phyloP scores from a whole-genome alignment of 2,329 filamentous ascomycete genomes.

The Fusarium napiforme region DNA sequence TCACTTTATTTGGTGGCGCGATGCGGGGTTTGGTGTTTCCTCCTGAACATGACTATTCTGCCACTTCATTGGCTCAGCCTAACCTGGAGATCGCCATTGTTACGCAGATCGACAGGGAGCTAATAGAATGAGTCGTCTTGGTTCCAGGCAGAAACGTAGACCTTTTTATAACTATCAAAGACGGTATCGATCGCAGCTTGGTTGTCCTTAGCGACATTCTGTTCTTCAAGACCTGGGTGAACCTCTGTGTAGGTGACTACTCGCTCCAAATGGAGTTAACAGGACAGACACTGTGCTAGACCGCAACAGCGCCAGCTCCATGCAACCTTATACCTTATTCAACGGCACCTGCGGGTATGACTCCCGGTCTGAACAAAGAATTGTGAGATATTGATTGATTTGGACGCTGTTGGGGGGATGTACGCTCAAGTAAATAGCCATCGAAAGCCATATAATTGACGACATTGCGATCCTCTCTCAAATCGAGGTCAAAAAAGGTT shows the following conservation, averaged over 20 bases:
- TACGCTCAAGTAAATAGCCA: no score
- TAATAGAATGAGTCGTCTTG: no score
- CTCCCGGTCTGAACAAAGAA: rapidly evolving
- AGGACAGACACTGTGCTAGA: no score
- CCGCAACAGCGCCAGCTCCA: background rate
- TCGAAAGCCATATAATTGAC: background rate
- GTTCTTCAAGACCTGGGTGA: background rate
- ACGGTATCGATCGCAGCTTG: no score
- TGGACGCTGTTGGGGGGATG: no score
- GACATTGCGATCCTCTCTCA: rapidly evolving
- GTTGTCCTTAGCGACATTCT: background rate
- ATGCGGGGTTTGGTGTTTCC: background rate
- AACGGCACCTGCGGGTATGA: rapidly evolving
- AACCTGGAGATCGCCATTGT: background rate
- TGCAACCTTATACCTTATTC: background rate
- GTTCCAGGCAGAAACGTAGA: background rate
- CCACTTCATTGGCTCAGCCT: background rate
- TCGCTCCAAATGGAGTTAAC: rapidly evolving
- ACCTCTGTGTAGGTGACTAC: no score
- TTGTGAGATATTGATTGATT: rapidly evolving
- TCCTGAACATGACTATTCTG: background rate
- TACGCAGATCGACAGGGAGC: background rate
- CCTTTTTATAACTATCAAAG: rapidly evolving
- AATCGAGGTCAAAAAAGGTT: background rate
- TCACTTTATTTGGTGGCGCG: background rate